Evolutionary conservation across 805 yeast genomes (phyloP).

Genomic region (Candida endomychidarum): DNA sequence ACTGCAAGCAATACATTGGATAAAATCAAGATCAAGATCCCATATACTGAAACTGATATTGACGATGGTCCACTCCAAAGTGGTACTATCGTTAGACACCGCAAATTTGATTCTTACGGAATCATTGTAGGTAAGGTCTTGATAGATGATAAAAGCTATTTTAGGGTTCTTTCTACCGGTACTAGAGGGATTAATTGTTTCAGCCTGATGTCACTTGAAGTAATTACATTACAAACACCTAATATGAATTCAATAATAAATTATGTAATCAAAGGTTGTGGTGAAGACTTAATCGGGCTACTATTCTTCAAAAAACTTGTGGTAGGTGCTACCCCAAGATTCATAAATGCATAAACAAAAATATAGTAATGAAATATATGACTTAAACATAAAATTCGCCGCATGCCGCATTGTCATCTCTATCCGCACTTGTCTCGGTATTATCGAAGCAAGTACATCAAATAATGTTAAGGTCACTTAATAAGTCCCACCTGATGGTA

Average conservation of each 20-base stretch:
- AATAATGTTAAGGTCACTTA: not conserved
- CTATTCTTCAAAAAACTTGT: constrained; percentile 3
- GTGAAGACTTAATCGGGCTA: constrained; percentile 14
- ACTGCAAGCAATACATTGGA: too few species aligned
- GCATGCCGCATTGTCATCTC: constrained; percentile 1
- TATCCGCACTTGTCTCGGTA: not conserved
- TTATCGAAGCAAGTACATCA: not conserved
- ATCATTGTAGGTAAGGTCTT: constrained; percentile 13
- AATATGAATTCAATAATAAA: constrained; percentile 2
- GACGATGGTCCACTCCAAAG: not conserved
- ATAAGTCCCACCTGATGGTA: not conserved
- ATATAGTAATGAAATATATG: too few species aligned
- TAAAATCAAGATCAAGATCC: too few species aligned
- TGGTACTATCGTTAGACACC: constrained; percentile 13
- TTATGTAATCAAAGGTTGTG: constrained; percentile 12
- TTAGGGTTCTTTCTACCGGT: constrained; percentile 18
- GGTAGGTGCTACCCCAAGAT: not conserved
- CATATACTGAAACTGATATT: not conserved
- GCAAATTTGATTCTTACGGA: constrained; percentile 12
- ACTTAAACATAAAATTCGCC: not conserved
- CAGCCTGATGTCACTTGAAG: constrained; percentile 10
- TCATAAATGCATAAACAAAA: not conserved
- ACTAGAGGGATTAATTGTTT: constrained; percentile 20
- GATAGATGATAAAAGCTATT: constrained; percentile 5
- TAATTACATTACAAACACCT: constrained; percentile 3